Percentiles rank a stretch among this genome's conserved stretches.
Conservation (phyloP, 108 stramenopile species). For the Skeletonema tropicum region DNA sequence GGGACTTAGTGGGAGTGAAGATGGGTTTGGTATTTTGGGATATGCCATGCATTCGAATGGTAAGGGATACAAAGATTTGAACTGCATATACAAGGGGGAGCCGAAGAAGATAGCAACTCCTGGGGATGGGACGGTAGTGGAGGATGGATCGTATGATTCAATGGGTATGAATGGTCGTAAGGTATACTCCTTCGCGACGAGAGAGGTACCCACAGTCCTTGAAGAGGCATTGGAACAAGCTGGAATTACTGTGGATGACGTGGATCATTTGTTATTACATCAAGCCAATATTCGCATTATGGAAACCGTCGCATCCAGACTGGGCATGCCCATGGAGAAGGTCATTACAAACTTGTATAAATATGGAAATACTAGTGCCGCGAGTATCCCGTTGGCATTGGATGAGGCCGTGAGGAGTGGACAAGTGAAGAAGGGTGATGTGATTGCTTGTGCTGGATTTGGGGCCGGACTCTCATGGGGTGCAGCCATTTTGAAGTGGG, state of each 20-base stretch:
- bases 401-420: slow-evolving; percentile 92
- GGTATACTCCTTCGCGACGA: slow-evolving; percentile 96
- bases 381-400: slow-evolving; percentile 92
- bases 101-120: slow-evolving; percentile 74
- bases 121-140: slow-evolving; percentile 67
- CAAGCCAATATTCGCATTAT: slow-evolving; percentile 99
- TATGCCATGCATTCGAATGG: slow-evolving; percentile 95
- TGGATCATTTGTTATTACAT: slow-evolving; percentile 94
- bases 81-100: slow-evolving; percentile 72
- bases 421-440: slow-evolving; percentile 95
- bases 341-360: slow-evolving; percentile 89
- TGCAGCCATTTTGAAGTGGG: slow-evolving; percentile 93
- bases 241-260: slow-evolving; percentile 86
- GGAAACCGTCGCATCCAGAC: slow-evolving; percentile 90
- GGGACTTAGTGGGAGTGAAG: slow-evolving; percentile 30
- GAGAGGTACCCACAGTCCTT: slow-evolving; percentile 92
- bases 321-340: slow-evolving; percentile 93
- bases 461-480: slow-evolving; percentile 98
- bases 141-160: slow-evolving; percentile 74
- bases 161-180: slow-evolving; percentile 94
- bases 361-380: slow-evolving; percentile 96
- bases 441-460: slow-evolving; percentile 97
- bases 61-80: slow-evolving; percentile 81
- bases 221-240: slow-evolving; percentile 90
- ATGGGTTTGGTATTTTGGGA: slow-evolving; percentile 79